Conservation (phyloP, 768 basidiomycete genomes). For the Boletus rubropictus region DNA sequence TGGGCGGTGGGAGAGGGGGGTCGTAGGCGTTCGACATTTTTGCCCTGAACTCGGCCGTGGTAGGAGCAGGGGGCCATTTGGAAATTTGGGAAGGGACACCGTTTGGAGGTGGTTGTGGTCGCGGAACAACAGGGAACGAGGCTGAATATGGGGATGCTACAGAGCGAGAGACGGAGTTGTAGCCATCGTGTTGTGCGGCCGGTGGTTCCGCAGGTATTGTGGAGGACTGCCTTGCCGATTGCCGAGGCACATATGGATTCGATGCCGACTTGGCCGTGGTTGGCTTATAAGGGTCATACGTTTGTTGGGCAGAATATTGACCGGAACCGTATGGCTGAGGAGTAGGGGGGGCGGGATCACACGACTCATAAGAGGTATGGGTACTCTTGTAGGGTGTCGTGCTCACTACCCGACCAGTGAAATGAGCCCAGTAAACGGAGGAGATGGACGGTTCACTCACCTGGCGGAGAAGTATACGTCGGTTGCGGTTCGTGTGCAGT, state of each 20-base stretch:
- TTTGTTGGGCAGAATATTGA: conserved; percentile 15
- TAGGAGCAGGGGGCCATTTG: conserved; percentile 31
- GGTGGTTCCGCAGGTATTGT: conserved; percentile 17
- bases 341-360: conserved; percentile 16
- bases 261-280: conserved; percentile 12
- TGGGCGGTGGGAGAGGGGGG: conserved; percentile 59
- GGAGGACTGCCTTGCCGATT: conserved; percentile 10
- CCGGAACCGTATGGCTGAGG: conserved; percentile 12
- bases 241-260: conserved; percentile 20
- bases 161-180: conserved; percentile 21
- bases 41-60: conserved; percentile 50
- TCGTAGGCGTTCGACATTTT: conserved; percentile 71
- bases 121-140: conserved; percentile 9
- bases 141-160: conserved; percentile 24
- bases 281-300: conserved; percentile 36
- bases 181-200: conserved; percentile 31
- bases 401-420: conserved; percentile 8
- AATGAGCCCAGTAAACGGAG: conserved; percentile 1
- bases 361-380: conserved; percentile 22
- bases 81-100: conserved; percentile 27
- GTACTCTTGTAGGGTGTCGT: conserved; percentile 10
- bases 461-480: conserved; percentile 15
- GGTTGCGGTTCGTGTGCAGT: conserved; percentile 23
- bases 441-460: conserved; percentile 15
- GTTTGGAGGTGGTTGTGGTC: conserved; percentile 16